Base-by-base conservation (phyloP, 2,329 filamentous ascomycete species). In the Xylariaceae sp. region DNA sequence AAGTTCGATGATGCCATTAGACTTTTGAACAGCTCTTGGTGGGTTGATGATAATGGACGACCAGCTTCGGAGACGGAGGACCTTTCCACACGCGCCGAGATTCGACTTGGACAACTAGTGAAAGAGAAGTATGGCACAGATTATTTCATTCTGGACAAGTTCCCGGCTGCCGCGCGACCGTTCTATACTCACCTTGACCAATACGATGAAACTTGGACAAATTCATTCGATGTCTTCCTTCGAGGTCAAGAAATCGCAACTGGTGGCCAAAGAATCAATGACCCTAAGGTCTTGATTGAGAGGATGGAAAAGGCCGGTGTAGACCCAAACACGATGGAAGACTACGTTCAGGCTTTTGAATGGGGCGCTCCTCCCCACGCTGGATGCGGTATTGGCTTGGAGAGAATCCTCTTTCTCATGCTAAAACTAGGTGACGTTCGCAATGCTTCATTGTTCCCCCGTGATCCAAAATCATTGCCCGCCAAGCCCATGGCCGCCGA, bases 161-260 rank as follows among this genome's bases (percentile, higher is more conserved):
- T 97, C 78, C 92, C 92, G 0, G 79, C 84, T 18, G 87, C 85
- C 5, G 92, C 90, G 2, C 85, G 92, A 49, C 92, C 92, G 0
- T 96, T 97, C 75, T 96, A 97, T 71, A 90, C 92, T 1, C 92
- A 96, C 83, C 88, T 88, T 34, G 90, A 96, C 63, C 82, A 87
- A 1, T 49, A 67, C 2, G 65, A 72, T n/a, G 67, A 70, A 0
- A 62, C 62, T 0, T 49, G 86, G 72, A 97, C 92, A 54, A 96
- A 96, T 72, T 96, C 92, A 0, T 97, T 96, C 68, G 92, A 97
- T 72, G 95, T 97, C 59, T 97, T 97, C 76, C 82, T 96, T 49
- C 88, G 92, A 35, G 92, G 92, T 0, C 92, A 97, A 70, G 92
- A 97, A 73, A 94, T 97, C 59, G 86, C 93, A 51, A 93, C 90